These are phyloP conservation scores for Mallotus repandus DNA, from an alignment of 441 rosid genomes.

Conservation along the genomic window DNA sequence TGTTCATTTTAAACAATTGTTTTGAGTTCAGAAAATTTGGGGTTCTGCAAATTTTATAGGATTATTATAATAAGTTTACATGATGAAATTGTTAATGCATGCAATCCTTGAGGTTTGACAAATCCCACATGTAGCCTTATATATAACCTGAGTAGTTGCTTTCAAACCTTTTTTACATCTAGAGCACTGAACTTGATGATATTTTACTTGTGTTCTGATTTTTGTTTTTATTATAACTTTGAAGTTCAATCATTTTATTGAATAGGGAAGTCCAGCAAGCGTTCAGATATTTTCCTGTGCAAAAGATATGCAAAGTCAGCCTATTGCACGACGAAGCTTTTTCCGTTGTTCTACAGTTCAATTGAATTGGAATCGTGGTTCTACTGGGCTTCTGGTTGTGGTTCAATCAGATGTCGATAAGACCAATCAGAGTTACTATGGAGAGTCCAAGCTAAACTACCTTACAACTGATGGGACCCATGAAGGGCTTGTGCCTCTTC, in stretches of 20 bases:
- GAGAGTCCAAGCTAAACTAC: constrained; percentile 83
- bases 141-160: not conserved
- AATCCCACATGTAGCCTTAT: not conserved
- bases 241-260: constrained; percentile 9
- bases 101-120: not conserved
- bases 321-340: constrained; percentile 76
- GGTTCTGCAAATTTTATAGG: not conserved
- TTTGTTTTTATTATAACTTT: not conserved
- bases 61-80: constrained; percentile 12
- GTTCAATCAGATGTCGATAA: constrained; percentile 92
- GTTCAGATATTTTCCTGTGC: constrained; percentile 79
- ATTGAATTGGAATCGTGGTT: constrained; percentile 74
- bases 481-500: constrained; percentile 86
- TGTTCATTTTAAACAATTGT: not conserved
- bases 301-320: constrained; percentile 65
- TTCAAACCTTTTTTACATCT: not conserved
- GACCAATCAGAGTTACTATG: constrained; percentile 91
- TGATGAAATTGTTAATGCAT: not conserved
- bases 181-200: constrained; percentile 11
- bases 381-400: constrained; percentile 79
- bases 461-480: constrained; percentile 76
- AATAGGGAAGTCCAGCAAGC: constrained; percentile 87
- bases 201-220: not conserved
- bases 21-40: constrained; percentile 11
- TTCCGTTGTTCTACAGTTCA: constrained; percentile 87